Evolutionary conservation across 148 eudicot species (phyloP).

Genomic region (Agrostemma githago): DNA sequence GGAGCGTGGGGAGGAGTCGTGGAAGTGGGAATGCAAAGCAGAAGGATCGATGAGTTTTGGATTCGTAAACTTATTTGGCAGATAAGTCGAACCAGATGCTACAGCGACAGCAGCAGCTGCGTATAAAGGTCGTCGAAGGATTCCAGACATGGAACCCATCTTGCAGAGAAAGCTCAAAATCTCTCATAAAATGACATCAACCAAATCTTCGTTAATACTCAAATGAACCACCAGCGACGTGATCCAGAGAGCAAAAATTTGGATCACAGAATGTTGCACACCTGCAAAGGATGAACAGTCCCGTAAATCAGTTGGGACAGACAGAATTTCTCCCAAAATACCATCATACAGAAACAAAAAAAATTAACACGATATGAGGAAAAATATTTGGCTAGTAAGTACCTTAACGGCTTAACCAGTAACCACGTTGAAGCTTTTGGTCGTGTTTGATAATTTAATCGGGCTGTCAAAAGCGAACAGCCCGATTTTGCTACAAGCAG

Average conservation of each 20-base stretch:
- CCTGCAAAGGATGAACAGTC: neutral
- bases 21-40: slow-evolving; percentile 18
- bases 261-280: neutral
- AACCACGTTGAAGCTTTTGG: slow-evolving; percentile 5
- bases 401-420: slow-evolving; percentile 11
- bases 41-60: slow-evolving; percentile 35
- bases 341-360: neutral
- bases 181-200: slow-evolving; percentile 15
- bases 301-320: neutral
- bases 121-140: slow-evolving; percentile 63
- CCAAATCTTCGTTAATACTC: neutral
- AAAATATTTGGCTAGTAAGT: neutral
- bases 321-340: neutral
- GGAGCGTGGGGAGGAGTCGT: slow-evolving; percentile 9
- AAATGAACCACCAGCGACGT: slow-evolving; percentile 13
- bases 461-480: slow-evolving; percentile 53
- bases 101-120: slow-evolving; percentile 60
- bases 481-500: slow-evolving; percentile 30
- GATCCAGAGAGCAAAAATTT: slow-evolving; percentile 4
- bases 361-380: neutral
- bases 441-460: slow-evolving; percentile 20
- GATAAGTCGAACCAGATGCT: slow-evolving; percentile 66
- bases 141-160: slow-evolving; percentile 42
- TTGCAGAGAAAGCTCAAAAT: slow-evolving; percentile 26
- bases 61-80: slow-evolving; percentile 50